Base-by-base conservation (phyloP, 805 yeast genomes). In the Candida anglica region DNA sequence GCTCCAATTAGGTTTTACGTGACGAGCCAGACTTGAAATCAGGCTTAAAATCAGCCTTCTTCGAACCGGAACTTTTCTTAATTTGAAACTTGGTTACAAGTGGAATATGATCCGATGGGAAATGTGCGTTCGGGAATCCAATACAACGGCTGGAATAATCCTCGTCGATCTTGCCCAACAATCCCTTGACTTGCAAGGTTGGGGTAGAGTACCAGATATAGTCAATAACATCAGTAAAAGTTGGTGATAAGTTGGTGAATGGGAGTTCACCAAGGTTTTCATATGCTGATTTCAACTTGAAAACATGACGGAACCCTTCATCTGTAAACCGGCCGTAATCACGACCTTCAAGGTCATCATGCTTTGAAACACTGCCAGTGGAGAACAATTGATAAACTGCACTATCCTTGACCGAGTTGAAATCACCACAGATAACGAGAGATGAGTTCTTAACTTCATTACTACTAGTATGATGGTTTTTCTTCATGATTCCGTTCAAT, bases 21-120 rank as follows among this genome's bases (percentile, higher is more conserved):
- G 71, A 62, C 20, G 49, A 24, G 42, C 70, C 69, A 15, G 62
- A 36, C 45, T 65, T 66, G 47, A 63, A 66, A 40, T 65, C 73
- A 19, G 72, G 71, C 48, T 63, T 67, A 47, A 67, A 64, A 41
- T 67, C 72, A 10, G 66, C 59, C 50, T 62, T 58, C 42, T 56
- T 59, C 28, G 40, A 41, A 11, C 50, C 47, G 14, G 52, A 53
- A 30, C 56, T 48, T 47, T 75, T 79, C 50, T 75, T 77, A 52
- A 88, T 76, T 49, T 79, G 86, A 50, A 91, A 81, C 55, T 81
- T 79, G 14, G 89, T 71, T 36, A 87, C 74, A 41, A 91, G 65
- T n/a, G 96, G 89, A 49, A 91, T 75, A 62, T 91, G 98, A 60
- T 91, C 98, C 31, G 95, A 86, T 16, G 98, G 96, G 65, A 82